These are phyloP conservation scores for Phanerodontia chrysosporium DNA, from an alignment of 768 basidiomycete species.

Conservation along the genomic window DNA sequence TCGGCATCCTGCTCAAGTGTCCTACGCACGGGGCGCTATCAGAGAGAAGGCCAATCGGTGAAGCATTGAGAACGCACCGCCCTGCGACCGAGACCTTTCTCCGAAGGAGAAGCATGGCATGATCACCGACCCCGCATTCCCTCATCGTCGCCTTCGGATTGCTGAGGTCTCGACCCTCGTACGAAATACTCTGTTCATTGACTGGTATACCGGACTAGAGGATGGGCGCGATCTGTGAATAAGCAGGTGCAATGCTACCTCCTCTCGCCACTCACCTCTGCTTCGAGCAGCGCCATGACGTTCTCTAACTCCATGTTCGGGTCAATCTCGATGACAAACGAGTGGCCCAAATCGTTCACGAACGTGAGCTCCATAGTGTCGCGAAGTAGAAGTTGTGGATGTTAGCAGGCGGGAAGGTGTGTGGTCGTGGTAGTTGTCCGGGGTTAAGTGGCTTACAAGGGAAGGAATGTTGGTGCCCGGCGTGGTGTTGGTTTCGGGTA, in stretches of 20 bases:
- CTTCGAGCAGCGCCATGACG: slow-evolving; percentile 91
- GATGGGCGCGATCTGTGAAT: neutral
- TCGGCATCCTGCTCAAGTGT: slow-evolving; percentile 78
- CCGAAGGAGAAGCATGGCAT: slow-evolving; percentile 65
- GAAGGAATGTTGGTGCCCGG: neutral
- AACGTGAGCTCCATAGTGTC: slow-evolving; percentile 66
- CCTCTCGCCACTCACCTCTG: slow-evolving; percentile 64
- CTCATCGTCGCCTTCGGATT: slow-evolving; percentile 66
- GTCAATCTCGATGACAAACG: slow-evolving; percentile 78
- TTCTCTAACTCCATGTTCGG: slow-evolving; percentile 88
- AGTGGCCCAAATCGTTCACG: slow-evolving; percentile 60
- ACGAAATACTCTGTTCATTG: slow-evolving; percentile 68
- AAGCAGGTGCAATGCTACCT: neutral
- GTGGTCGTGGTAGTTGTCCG: neutral
- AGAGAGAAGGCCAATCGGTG: neutral
- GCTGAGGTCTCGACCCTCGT: slow-evolving; percentile 61
- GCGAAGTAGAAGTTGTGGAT: slow-evolving; percentile 1
- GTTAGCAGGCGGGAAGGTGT: neutral
- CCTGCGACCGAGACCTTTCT: slow-evolving; percentile 52
- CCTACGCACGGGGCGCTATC: slow-evolving; percentile 31
- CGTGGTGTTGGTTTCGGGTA: neutral
- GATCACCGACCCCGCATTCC: slow-evolving; percentile 57
- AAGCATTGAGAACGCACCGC: slow-evolving; percentile 27
- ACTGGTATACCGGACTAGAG: slow-evolving; percentile 69
- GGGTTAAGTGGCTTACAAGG: slow-evolving; percentile 5